Evolutionary conservation across 1,284 basidiomycete genomes (phyloP), one percentile per base, ranked within the genome.

Genomic region (Moniliophthora roreri): DNA sequence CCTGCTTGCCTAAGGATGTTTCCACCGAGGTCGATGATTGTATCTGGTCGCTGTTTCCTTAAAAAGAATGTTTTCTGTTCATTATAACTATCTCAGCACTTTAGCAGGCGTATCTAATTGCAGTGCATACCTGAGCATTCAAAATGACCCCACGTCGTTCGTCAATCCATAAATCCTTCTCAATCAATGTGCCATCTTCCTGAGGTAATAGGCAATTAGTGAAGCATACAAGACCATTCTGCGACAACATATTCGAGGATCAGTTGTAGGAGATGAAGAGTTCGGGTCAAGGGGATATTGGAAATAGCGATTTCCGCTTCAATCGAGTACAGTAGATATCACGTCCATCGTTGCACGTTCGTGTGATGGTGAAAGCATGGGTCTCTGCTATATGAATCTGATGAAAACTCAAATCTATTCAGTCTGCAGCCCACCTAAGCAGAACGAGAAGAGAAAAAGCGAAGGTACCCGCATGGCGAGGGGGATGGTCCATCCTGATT

Each of bases 161-260:
- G 65, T 91, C 88, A 50, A 91, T 80, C 89, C 89, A 91, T 16
- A 91, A 71, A 63, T 91, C 89, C 60, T 81, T 79, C 65, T 84
- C 71, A 28, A 85, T 66, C 28, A 91, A 71, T 40, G 75, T 81
- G 20, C 91, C 91, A 63, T 93, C 88, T 63, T 92, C 87, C 55
- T 78, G 80, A 2, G 87, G 84, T 34, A 93, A 73, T 53, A 87
- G 70, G 62, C 91, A 91, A 69, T 93, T 93, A 21, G 91, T 93
- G 70, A 93, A 93, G 70, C 91, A 90, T 50, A 93, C 71, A 21
- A 93, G 74, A 42, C 80, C 81, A 66, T 90, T 90, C 9, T 75
- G 50, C 40, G 79, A 73, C 52, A 69, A 61, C 71, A 71, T 74
- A 5, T 28, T 45, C 9, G 23, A 37, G 37, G 26, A 39, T 10